phyloP scores from a whole-genome alignment of 306 rosid species.

The Acacia confusa region DNA sequence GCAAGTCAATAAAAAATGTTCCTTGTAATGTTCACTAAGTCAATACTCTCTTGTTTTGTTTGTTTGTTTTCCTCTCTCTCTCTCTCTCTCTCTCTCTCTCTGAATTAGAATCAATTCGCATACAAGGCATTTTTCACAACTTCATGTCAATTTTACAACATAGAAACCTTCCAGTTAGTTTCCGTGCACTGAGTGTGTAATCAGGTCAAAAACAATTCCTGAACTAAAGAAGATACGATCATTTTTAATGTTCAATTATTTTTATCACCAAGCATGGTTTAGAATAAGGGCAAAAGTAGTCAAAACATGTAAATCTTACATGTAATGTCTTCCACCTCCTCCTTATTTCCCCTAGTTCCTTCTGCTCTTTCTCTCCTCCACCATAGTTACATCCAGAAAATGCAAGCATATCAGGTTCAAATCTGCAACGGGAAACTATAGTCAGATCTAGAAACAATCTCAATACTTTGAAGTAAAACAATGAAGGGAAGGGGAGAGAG shows the following conservation, averaged over 20 bases:
- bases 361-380: slow-evolving; percentile 94
- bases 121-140: slow-evolving; percentile 12
- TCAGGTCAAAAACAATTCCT: neutral
- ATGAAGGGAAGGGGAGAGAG: neutral
- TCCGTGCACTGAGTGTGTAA: neutral
- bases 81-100: neutral
- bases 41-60: neutral
- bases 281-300: neutral
- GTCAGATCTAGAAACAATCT: slow-evolving; percentile 28
- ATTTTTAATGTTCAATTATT: neutral
- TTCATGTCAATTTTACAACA: neutral
- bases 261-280: slow-evolving; percentile 27
- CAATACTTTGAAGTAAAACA: slow-evolving; percentile 11
- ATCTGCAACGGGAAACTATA: slow-evolving; percentile 51
- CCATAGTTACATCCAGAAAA: slow-evolving; percentile 98
- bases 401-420: slow-evolving; percentile 99
- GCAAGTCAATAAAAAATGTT: slow-evolving; percentile 41
- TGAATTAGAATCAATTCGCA: neutral
- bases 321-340: slow-evolving; percentile 98
- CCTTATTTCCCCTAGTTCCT: slow-evolving; percentile 79
- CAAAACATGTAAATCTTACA: slow-evolving; percentile 51
- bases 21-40: slow-evolving; percentile 22
- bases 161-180: slow-evolving; percentile 12
- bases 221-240: neutral
- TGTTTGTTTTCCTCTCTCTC: neutral